phyloP scores from a whole-genome alignment of 2,329 filamentous ascomycete species.

The Colletotrichum magnum region DNA sequence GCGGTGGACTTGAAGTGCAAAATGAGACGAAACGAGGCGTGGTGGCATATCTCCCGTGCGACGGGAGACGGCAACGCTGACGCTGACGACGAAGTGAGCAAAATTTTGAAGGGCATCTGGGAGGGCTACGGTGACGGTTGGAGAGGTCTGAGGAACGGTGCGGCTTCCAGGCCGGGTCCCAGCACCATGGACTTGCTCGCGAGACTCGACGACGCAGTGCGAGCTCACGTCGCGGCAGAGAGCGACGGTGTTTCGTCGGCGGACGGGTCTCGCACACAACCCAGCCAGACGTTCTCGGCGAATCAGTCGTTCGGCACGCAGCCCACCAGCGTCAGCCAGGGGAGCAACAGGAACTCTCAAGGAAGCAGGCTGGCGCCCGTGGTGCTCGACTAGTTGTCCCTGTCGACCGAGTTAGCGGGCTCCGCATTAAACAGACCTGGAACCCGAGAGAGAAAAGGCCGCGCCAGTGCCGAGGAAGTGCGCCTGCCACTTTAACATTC shows the following conservation, averaged over 20 bases:
- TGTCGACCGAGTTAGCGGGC: too few species aligned
- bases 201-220: constrained; percentile 63
- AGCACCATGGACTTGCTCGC: constrained; percentile 63
- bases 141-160: constrained; percentile 63
- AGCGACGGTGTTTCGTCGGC: constrained; percentile 26
- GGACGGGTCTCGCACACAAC: constrained; percentile 32
- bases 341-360: constrained; percentile 28
- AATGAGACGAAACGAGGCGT: constrained; percentile 61
- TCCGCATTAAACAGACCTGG: neutral
- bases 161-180: constrained; percentile 57
- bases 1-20: constrained; percentile 67
- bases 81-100: constrained; percentile 53
- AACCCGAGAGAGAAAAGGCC: neutral
- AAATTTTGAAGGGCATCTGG: constrained; percentile 62
- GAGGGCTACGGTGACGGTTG: constrained; percentile 59
- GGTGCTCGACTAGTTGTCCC: constrained; percentile 32
- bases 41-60: constrained; percentile 65
- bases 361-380: constrained; percentile 39
- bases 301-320: constrained; percentile 40
- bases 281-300: constrained; percentile 36
- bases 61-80: constrained; percentile 44
- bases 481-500: constrained; percentile 8
- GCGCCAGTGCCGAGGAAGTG: neutral
- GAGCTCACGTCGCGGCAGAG: constrained; percentile 49
- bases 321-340: constrained; percentile 31